These are phyloP conservation scores for Cercospora citrullina DNA, from an alignment of 2,329 filamentous ascomycete genomes.

Conservation along the genomic window DNA sequence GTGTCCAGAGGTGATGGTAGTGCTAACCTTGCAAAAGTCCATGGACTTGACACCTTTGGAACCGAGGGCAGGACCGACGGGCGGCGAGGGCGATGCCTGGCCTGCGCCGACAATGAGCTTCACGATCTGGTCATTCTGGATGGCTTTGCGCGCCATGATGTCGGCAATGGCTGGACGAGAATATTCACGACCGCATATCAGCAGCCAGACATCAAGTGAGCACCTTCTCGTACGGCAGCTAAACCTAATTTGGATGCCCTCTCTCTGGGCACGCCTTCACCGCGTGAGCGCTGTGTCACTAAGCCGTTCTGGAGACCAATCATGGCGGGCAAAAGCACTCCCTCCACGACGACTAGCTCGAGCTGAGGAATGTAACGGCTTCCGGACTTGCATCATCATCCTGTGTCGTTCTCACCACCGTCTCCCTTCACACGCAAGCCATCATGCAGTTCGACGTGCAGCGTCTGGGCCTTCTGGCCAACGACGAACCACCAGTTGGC, in stretches of 20 bases:
- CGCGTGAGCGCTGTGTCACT: slow-evolving; percentile 5
- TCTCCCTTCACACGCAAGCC: not conserved
- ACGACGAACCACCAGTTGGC: slow-evolving; percentile 9
- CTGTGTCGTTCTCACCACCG: not conserved
- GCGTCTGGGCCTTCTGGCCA: slow-evolving; percentile 2
- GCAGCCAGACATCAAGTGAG: not conserved
- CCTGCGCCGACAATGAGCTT: slow-evolving; percentile 97
- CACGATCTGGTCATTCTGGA: slow-evolving; percentile 68
- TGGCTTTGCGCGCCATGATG: slow-evolving; percentile 62
- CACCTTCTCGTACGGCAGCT: not conserved
- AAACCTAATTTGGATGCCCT: not conserved
- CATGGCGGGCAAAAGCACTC: not conserved
- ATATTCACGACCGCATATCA: not conserved
- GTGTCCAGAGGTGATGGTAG: slow-evolving; percentile 3
- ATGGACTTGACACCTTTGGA: slow-evolving; percentile 98
- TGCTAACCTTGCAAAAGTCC: slow-evolving; percentile 95
- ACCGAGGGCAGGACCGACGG: slow-evolving; percentile 92
- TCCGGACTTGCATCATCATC: slow-evolving; percentile 3
- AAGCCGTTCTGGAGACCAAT: not conserved
- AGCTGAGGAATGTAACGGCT: not conserved
- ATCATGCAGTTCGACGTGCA: not conserved
- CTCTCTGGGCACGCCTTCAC: slow-evolving; percentile 4
- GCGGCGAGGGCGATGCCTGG: slow-evolving; percentile 90
- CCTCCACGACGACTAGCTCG: slow-evolving; percentile 7
- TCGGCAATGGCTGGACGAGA: not conserved